Conservation (phyloP, 2,329 filamentous ascomycete species). For the Knufia petricola region DNA sequence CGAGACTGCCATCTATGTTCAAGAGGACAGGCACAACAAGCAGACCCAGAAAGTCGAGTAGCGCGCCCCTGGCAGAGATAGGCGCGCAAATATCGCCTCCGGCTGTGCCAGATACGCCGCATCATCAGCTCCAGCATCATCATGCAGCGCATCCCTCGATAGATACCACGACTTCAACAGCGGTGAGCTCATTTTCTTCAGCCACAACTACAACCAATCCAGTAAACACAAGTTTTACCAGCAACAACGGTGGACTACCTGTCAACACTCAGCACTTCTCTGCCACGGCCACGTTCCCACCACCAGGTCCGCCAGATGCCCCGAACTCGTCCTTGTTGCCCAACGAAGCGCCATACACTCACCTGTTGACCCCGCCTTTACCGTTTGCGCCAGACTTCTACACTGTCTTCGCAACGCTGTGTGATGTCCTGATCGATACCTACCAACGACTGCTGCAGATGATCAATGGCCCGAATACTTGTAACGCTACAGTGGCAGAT, state of each 20-base stretch:
- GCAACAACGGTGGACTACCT: slow-evolving; percentile 24
- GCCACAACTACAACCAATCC: slow-evolving; percentile 24
- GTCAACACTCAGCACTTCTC: slow-evolving; percentile 18
- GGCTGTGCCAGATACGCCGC: slow-evolving; percentile 13
- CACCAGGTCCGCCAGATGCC: slow-evolving; percentile 46
- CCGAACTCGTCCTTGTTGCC: slow-evolving; percentile 21
- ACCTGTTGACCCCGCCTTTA: slow-evolving; percentile 79
- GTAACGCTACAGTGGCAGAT: slow-evolving; percentile 62
- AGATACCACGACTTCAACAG: slow-evolving; percentile 38
- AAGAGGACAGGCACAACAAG: slow-evolving; percentile 55
- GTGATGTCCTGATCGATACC: slow-evolving; percentile 87
- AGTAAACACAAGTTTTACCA: slow-evolving; percentile 4
- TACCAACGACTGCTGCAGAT: slow-evolving; percentile 71
- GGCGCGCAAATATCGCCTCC: slow-evolving; percentile 40
- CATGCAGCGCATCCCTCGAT: slow-evolving; percentile 18
- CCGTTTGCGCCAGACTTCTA: slow-evolving; percentile 97
- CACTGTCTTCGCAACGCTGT: slow-evolving; percentile 89
- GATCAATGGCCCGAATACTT: slow-evolving; percentile 64
- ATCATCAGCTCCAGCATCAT: slow-evolving; percentile 13
- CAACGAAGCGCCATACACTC: slow-evolving; percentile 49
- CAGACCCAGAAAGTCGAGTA: slow-evolving; percentile 32
- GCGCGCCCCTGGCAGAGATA: slow-evolving; percentile 51
- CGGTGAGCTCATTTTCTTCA: slow-evolving; percentile 29
- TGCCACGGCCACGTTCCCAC: slow-evolving; percentile 35
- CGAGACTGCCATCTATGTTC: slow-evolving; percentile 75